A percentile compares a stretch with the other conserved stretches of the same genome.
Conservation (phyloP, 441 rosid species). For the Biscutella auriculata region DNA sequence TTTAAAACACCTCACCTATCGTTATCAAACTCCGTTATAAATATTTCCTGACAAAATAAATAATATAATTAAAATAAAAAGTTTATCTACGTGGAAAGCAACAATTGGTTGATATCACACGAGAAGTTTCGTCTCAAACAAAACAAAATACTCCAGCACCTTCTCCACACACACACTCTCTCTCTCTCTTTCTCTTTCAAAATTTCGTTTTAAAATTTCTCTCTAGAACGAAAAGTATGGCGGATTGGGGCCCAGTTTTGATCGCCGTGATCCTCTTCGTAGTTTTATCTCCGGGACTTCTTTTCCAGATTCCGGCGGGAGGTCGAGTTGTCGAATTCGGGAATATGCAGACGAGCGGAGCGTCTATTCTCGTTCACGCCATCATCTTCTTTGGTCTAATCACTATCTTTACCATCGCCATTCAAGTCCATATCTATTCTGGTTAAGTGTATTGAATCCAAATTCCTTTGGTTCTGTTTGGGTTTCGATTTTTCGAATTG, state of each 20-base stretch:
- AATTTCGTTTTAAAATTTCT: too few species aligned
- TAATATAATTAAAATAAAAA: not conserved
- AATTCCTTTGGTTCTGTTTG: not conserved
- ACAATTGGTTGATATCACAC: constrained; percentile 8
- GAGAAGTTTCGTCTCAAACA: constrained; percentile 16
- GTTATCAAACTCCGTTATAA: not conserved
- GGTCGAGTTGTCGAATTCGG: constrained; percentile 33
- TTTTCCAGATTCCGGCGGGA: constrained; percentile 49
- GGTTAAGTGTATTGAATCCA: constrained; percentile 4
- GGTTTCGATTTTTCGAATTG: not conserved
- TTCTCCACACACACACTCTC: constrained; percentile 6
- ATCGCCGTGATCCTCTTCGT: constrained; percentile 55
- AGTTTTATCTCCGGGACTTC: constrained; percentile 41
- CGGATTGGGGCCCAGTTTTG: constrained; percentile 61
- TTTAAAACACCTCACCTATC: not conserved
- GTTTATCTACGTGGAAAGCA: not conserved
- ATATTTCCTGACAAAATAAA: not conserved
- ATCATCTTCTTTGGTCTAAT: constrained; percentile 46
- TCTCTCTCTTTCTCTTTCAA: too few species aligned
- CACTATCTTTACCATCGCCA: constrained; percentile 43
- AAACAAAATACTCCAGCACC: not conserved
- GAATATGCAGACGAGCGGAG: constrained; percentile 48
- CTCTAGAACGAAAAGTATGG: constrained; percentile 23
- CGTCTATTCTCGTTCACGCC: constrained; percentile 42
- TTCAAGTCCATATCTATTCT: constrained; percentile 43